Evolutionary conservation across 139 green algal genomes (phyloP), one percentile per base, ranked within the genome.

Genomic region (Ettlia oleoabundans): DNA sequence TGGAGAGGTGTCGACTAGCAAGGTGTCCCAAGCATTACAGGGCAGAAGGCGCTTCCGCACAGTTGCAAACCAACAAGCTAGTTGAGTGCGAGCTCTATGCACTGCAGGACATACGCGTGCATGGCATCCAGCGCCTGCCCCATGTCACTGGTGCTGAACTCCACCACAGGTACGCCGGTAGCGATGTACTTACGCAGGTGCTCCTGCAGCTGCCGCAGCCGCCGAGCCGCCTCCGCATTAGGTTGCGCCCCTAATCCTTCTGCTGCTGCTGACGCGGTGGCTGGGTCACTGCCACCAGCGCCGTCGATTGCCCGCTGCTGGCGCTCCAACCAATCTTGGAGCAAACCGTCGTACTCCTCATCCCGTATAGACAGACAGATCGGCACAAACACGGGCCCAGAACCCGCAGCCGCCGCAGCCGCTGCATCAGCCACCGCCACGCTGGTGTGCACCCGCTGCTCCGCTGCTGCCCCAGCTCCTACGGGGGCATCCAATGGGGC

Each of bases 41-140:
- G n/a, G n/a, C n/a, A n/a, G n/a, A n/a, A n/a, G n/a, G n/a, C n/a
- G n/a, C n/a, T n/a, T n/a, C n/a, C n/a, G n/a, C n/a, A n/a, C n/a
- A n/a, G n/a, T n/a, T n/a, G n/a, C n/a, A n/a, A n/a, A n/a, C n/a
- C n/a, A n/a, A n/a, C n/a, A n/a, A n/a, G n/a, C n/a, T n/a, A 65
- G 55, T 9, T 65, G 58, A 90, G 64, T 9, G 85, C 87, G 43
- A 89, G 76, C 77, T 92, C 82, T 58, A 96, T 95, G 72, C 89
- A 94, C 63, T 90, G 78, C 38, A 96, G 83, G 32, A 93, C 82
- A 76, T 96, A 94, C 71, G 94, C 89, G 51, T 96, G 92, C 86
- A 96, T 80, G 42, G 77, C 55, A 70, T 96, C 93, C 42, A 96
- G 55, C 1, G 89, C 86, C 28, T 87, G 82, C 0, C 51, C 62